Percentiles rank a stretch among this genome's conserved stretches.
Evolutionary conservation across 768 basidiomycete species (phyloP).

Genomic region (Boletus rubroflammeus): DNA sequence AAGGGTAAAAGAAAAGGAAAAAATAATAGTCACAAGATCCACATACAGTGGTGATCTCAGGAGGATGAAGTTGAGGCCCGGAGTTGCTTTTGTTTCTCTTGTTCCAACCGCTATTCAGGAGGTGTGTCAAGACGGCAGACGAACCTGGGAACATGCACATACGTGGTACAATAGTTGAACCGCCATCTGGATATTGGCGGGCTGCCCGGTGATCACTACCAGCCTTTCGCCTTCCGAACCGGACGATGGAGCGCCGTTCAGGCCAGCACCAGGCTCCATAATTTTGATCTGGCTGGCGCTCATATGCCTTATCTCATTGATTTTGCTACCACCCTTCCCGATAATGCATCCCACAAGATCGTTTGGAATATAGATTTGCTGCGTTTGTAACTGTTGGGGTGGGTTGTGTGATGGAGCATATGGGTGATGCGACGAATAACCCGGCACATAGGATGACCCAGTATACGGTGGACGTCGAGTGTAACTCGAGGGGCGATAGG

Average conservation of each 20-base stretch:
- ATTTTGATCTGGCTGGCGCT: slow-evolving; percentile 97
- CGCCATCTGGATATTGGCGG: slow-evolving; percentile 93
- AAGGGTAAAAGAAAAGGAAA: background rate
- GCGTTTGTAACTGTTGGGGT: slow-evolving; percentile 81
- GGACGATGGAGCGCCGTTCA: slow-evolving; percentile 67
- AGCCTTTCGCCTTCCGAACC: slow-evolving; percentile 85
- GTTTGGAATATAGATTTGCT: slow-evolving; percentile 98
- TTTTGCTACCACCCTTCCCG: slow-evolving; percentile 96
- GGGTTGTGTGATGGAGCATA: slow-evolving; percentile 54
- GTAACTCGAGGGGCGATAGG: slow-evolving; percentile 64
- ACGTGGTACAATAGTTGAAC: slow-evolving; percentile 88
- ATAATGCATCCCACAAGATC: slow-evolving; percentile 97
- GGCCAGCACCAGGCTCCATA: slow-evolving; percentile 90
- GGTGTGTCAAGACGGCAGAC: slow-evolving; percentile 5
- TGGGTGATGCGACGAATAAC: slow-evolving; percentile 46
- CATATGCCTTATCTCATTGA: slow-evolving; percentile 96
- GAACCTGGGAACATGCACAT: slow-evolving; percentile 27
- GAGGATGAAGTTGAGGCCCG: slow-evolving; percentile 34
- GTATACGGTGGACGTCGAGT: slow-evolving; percentile 45
- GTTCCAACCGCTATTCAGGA: slow-evolving; percentile 67
- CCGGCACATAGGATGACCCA: slow-evolving; percentile 71
- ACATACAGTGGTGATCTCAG: slow-evolving; percentile 13
- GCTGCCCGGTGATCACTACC: slow-evolving; percentile 96
- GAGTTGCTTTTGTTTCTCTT: slow-evolving; percentile 85
- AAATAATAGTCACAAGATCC: background rate